A percentile compares a stretch with the other conserved stretches of the same genome.
phyloP scores from a whole-genome alignment of 2,329 filamentous ascomycete genomes.

The Penicillium griseofulvum region DNA sequence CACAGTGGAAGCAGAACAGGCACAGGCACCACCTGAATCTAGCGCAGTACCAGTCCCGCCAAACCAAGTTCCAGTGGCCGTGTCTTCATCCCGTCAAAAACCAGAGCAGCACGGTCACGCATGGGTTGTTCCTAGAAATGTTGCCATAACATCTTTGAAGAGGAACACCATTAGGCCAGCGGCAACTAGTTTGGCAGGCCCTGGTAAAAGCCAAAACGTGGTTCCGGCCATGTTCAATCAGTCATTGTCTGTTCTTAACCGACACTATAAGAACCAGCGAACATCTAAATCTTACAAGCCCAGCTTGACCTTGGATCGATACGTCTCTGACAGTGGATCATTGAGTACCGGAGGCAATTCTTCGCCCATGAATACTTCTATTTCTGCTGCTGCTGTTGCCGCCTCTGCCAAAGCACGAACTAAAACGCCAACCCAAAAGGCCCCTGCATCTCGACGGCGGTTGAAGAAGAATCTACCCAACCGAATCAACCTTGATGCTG shows the following conservation, averaged over 20 bases:
- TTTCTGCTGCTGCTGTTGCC: background rate
- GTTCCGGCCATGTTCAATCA: conserved; percentile 30
- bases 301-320: conserved; percentile 38
- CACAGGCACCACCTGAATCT: background rate
- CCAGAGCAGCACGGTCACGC: conserved; percentile 25
- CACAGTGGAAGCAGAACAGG: conserved; percentile 3
- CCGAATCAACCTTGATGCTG: conserved; percentile 47
- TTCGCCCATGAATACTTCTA: conserved; percentile 1
- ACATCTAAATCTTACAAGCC: conserved; percentile 16
- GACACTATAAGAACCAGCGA: conserved; percentile 25
- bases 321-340: conserved; percentile 26
- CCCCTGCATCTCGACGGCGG: conserved; percentile 18
- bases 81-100: conserved; percentile 5
- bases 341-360: background rate
- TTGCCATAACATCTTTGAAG: conserved; percentile 37
- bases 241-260: conserved; percentile 34
- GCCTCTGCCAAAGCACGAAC: background rate
- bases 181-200: conserved; percentile 29
- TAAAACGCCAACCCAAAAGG: background rate
- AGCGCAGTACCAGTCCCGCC: conserved; percentile 1
- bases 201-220: conserved; percentile 9
- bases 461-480: conserved; percentile 42
- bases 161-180: conserved; percentile 37
- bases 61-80: background rate
- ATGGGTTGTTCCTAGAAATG: conserved; percentile 36